Conservation (phyloP, 495 filamentous ascomycete genomes). For the Talaromyces stipitatus region DNA sequence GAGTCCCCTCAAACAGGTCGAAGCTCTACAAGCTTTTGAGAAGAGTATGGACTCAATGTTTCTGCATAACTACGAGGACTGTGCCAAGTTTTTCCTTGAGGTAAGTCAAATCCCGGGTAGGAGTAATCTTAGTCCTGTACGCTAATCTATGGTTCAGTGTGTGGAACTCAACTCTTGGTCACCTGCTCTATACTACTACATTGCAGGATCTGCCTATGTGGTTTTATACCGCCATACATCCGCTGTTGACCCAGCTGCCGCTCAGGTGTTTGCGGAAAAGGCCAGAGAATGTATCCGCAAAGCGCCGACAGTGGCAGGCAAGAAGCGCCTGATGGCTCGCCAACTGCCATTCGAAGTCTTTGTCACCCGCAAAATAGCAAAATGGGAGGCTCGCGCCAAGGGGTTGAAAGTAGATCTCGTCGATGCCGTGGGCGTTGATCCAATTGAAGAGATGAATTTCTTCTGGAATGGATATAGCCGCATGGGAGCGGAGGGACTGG, state of each 20-base stretch:
- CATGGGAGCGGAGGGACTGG: constrained; percentile 58
- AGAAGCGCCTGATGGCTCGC: constrained; percentile 82
- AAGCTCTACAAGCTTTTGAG: constrained; percentile 76
- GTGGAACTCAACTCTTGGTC: constrained; percentile 87
- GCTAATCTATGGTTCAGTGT: constrained; percentile 42
- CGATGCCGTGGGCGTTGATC: constrained; percentile 78
- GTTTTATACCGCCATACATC: constrained; percentile 64
- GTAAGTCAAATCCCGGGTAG: no score
- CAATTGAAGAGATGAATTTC: constrained; percentile 90
- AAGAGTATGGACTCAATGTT: constrained; percentile 73
- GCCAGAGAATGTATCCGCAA: constrained; percentile 64
- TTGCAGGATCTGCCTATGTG: constrained; percentile 68
- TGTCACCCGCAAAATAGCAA: constrained; percentile 73
- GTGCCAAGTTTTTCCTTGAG: constrained; percentile 65
- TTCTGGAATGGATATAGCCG: constrained; percentile 82
- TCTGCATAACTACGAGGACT: constrained; percentile 61
- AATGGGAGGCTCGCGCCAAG: constrained; percentile 80
- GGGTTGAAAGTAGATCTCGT: constrained; percentile 60
- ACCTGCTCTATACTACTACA: constrained; percentile 83
- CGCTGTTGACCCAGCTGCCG: constrained; percentile 38
- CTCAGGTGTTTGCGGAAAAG: constrained; percentile 47
- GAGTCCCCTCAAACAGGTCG: constrained; percentile 78
- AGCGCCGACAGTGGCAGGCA: constrained; percentile 69
- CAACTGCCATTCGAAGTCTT: constrained; percentile 89
- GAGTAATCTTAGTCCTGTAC: no score